These are phyloP conservation scores for Venturia pyrina DNA, from an alignment of 2,329 filamentous ascomycete species.

Conservation along the genomic window DNA sequence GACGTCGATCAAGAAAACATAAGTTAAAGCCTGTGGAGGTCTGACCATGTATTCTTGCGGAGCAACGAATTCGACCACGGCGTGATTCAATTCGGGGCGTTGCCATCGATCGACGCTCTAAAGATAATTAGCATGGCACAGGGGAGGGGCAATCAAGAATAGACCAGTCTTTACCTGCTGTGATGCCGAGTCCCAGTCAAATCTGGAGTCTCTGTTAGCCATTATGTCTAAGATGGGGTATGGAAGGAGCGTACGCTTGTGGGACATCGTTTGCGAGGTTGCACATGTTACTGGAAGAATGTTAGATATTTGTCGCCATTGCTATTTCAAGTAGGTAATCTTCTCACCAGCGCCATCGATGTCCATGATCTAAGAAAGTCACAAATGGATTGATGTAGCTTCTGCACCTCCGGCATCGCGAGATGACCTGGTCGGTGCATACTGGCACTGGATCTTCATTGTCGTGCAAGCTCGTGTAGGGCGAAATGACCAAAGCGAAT, in stretches of 20 bases:
- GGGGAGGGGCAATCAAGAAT: too few species aligned
- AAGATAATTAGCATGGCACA: not conserved
- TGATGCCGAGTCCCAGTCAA: conserved; percentile 90
- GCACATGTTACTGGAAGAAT: conserved; percentile 66
- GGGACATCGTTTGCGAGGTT: conserved; percentile 97
- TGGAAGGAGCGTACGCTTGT: conserved; percentile 47
- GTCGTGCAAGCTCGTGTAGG: conserved; percentile 87
- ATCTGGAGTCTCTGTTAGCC: conserved; percentile 27
- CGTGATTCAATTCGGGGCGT: conserved; percentile 83
- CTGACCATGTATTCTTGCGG: conserved; percentile 99
- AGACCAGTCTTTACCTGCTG: conserved; percentile 47
- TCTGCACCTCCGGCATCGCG: conserved; percentile 85
- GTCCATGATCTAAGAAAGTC: conserved; percentile 89
- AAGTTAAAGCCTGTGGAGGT: conserved; percentile 88
- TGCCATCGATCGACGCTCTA: conserved; percentile 79
- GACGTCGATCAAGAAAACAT: conserved; percentile 91
- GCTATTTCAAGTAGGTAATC: too few species aligned
- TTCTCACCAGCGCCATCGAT: conserved; percentile 73
- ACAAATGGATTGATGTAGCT: conserved; percentile 98
- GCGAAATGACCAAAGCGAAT: conserved; percentile 91
- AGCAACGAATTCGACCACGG: conserved; percentile 95
- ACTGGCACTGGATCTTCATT: conserved; percentile 77
- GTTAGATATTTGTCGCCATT: conserved; percentile 66
- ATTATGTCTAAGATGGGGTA: too few species aligned
- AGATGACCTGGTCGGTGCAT: conserved; percentile 94